Base-by-base conservation (phyloP, 257 asterid genomes). In the Asclepias syriaca region DNA sequence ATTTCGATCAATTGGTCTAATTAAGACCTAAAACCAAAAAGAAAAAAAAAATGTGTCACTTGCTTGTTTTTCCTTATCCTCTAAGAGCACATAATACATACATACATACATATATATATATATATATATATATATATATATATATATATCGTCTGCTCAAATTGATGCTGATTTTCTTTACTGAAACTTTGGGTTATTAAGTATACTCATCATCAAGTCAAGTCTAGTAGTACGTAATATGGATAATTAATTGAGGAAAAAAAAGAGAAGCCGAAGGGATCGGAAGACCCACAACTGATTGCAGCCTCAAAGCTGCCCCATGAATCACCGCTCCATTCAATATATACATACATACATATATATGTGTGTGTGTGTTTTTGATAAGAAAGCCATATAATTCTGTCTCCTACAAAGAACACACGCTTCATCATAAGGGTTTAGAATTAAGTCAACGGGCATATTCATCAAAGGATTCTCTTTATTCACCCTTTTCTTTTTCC, bases 381-480 rank as follows among this genome's bases (percentile, higher is more conserved):
- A 59, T 40, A 63, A 77, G 74, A 83, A 53, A 77, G 72, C 60
- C 16, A 60, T 54, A 87, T 86, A 74, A 87, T 86, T 87, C 58
- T 65, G 93, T 82, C 89, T 79, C 83, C 81, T 85, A 65, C 77
- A 68, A 76, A 56, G 77, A 67, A 46, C 88, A 81, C 91, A 81
- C 81, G 88, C 87, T 77, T 79, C 87, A 89, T 89, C 87, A 87
- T 89, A 67, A 70, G 71, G 78, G 74, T 83, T 78, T 81, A 73
- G 59, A 66, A 60, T 39, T 39, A 81, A 73, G 93, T 89, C 93
- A 87, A 84, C 83, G 76, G 75, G 75, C 85, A 75, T 43, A 43
- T 81, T 60, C 65, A 61, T 37, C 43, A 75, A 66, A 22, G 39
- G 29, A 8, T 16, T 51, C 8, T 51, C 19, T 50, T 13, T 50